phyloP scores from a whole-genome alignment of 495 filamentous ascomycete genomes.

The Rhizodiscina lignyota region DNA sequence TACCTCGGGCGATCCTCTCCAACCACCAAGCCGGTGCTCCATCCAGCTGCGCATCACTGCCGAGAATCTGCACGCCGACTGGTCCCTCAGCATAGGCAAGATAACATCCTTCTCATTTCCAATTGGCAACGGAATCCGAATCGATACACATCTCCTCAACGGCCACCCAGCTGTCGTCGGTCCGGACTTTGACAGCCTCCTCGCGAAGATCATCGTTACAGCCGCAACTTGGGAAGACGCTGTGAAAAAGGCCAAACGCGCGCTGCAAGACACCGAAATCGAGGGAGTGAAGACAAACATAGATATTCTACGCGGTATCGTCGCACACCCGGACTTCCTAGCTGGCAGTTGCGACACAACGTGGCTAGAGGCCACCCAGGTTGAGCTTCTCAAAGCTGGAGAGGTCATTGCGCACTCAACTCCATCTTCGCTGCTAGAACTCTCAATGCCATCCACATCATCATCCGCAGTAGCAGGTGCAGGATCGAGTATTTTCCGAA shows the following conservation, averaged over 20 bases:
- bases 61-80: conserved; percentile 35
- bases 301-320: conserved; percentile 33
- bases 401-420: conserved; percentile 3
- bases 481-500: conserved; percentile 31
- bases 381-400: conserved; percentile 21
- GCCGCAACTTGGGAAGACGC: conserved; percentile 32
- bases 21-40: conserved; percentile 24
- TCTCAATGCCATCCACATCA: too few species aligned
- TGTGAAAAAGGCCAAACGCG: conserved; percentile 34
- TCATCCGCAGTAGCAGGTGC: conserved; percentile 1
- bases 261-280: conserved; percentile 35
- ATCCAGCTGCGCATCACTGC: conserved; percentile 42
- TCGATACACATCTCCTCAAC: conserved; percentile 34
- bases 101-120: conserved; percentile 35
- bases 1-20: conserved; percentile 10
- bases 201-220: conserved; percentile 47
- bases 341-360: conserved; percentile 32
- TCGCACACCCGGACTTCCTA: conserved; percentile 30
- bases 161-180: conserved; percentile 28
- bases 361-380: conserved; percentile 36
- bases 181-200: conserved; percentile 39
- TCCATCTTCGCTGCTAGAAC: background rate
- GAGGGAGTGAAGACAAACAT: conserved; percentile 40
- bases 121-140: conserved; percentile 35
- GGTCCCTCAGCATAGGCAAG: conserved; percentile 41